phyloP scores from a whole-genome alignment of 1,284 basidiomycete genomes.

The Ustilago vetiveriae region DNA sequence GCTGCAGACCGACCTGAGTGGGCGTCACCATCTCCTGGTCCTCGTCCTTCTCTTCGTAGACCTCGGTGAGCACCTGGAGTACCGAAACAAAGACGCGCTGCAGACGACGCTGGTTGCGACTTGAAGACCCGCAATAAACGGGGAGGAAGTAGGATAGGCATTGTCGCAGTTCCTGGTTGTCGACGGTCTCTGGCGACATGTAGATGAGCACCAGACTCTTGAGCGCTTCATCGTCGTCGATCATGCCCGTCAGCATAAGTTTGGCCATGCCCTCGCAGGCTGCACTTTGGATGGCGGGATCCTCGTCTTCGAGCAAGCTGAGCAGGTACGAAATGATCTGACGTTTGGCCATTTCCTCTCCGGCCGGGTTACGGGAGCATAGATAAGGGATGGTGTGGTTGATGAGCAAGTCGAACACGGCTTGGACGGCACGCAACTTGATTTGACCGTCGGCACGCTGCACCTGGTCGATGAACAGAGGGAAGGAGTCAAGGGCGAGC shows the following conservation, averaged over 20 bases:
- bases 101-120: constrained; percentile 81
- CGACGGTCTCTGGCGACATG: constrained; percentile 83
- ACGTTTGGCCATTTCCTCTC: constrained; percentile 49
- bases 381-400: constrained; percentile 85
- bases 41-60: constrained; percentile 78
- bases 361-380: constrained; percentile 67
- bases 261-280: constrained; percentile 87
- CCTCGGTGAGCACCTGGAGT: constrained; percentile 76
- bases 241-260: constrained; percentile 81
- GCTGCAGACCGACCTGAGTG: constrained; percentile 81
- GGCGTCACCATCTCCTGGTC: constrained; percentile 83
- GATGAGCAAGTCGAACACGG: constrained; percentile 90
- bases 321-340: constrained; percentile 62
- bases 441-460: constrained; percentile 80
- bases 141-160: constrained; percentile 97
- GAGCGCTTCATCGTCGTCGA: constrained; percentile 71
- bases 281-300: constrained; percentile 75
- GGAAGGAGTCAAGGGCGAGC: constrained; percentile 90
- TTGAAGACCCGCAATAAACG: constrained; percentile 86
- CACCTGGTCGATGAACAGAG: constrained; percentile 86
- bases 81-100: constrained; percentile 81
- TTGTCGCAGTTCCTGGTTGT: constrained; percentile 87
- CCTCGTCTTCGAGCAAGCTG: constrained; percentile 75
- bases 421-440: constrained; percentile 82
- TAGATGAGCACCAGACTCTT: constrained; percentile 83